These are phyloP conservation scores for Penicillium desertorum DNA, from an alignment of 495 filamentous ascomycete genomes.

Conservation along the genomic window DNA sequence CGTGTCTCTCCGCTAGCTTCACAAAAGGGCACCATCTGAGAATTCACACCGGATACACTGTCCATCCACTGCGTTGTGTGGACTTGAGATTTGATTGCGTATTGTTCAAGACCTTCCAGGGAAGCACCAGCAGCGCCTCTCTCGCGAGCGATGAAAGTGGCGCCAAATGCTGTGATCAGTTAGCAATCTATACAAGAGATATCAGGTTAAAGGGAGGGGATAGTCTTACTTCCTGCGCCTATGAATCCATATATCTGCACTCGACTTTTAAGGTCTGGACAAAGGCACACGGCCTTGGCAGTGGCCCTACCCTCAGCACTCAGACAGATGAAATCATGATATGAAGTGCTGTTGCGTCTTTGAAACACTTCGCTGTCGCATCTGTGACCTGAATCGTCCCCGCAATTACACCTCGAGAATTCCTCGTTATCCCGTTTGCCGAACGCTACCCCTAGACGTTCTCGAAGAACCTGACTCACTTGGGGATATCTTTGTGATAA, in stretches of 20 bases:
- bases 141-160: slow-evolving; percentile 25
- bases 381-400: background rate
- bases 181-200: slow-evolving; percentile 6
- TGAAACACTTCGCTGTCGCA: slow-evolving; percentile 5
- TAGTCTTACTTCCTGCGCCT: slow-evolving; percentile 22
- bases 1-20: slow-evolving; percentile 1
- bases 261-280: slow-evolving; percentile 1
- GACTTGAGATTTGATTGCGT: slow-evolving; percentile 25
- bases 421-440: slow-evolving; percentile 4
- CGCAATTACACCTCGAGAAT: slow-evolving; percentile 19
- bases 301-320: background rate
- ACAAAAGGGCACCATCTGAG: slow-evolving; percentile 4
- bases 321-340: background rate
- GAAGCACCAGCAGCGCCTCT: background rate
- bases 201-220: background rate
- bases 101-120: slow-evolving; percentile 11
- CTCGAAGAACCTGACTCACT: slow-evolving; percentile 13
- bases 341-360: background rate
- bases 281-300: slow-evolving; percentile 1
- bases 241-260: slow-evolving; percentile 24
- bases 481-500: slow-evolving; percentile 16
- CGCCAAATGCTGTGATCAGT: slow-evolving; percentile 25
- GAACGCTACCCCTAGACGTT: slow-evolving; percentile 13
- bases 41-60: no score
- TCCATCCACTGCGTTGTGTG: slow-evolving; percentile 14